Conservation (phyloP, 2,329 filamentous ascomycete genomes). For the Trichothecium sympodiale region DNA sequence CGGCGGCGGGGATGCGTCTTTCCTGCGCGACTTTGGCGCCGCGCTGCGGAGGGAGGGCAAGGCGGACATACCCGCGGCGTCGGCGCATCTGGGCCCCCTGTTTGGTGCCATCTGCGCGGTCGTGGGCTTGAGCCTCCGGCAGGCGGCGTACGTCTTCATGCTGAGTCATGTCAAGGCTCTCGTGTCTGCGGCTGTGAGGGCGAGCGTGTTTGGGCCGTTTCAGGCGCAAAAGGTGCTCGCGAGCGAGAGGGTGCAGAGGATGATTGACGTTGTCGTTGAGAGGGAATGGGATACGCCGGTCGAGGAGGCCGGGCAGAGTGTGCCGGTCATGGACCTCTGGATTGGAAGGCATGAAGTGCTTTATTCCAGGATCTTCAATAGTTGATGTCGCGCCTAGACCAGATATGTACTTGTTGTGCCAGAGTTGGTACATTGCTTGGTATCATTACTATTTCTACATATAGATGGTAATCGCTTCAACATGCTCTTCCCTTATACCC, state of each 20-base stretch:
- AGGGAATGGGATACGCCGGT: constrained; percentile 47
- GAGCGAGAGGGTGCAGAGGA: constrained; percentile 40
- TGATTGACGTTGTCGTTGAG: constrained; percentile 47
- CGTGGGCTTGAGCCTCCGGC: constrained; percentile 47
- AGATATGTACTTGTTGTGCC: no score
- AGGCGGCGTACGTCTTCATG: constrained; percentile 65
- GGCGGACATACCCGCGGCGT: constrained; percentile 29
- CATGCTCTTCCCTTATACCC: neutral
- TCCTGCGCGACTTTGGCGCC: no score
- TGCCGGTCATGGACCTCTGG: constrained; percentile 74
- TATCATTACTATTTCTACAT: constrained; percentile 12
- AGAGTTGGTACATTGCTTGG: constrained; percentile 3
- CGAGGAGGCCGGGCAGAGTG: constrained; percentile 61
- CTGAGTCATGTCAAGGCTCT: constrained; percentile 68
- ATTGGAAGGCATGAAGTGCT: constrained; percentile 71
- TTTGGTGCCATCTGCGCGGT: constrained; percentile 55
- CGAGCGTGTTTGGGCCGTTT: constrained; percentile 70
- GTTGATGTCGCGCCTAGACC: constrained; percentile 32
- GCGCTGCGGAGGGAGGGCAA: constrained; percentile 18
- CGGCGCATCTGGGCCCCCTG: constrained; percentile 60
- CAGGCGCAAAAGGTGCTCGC: constrained; percentile 67
- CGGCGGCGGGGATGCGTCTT: constrained; percentile 18
- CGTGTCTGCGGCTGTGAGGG: constrained; percentile 64
- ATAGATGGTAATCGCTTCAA: neutral
- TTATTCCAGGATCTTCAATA: constrained; percentile 82